A percentile compares a stretch with the other conserved stretches of the same genome.
Evolutionary conservation across 768 basidiomycete species (phyloP).

Genomic region (Suillus hirtellus): DNA sequence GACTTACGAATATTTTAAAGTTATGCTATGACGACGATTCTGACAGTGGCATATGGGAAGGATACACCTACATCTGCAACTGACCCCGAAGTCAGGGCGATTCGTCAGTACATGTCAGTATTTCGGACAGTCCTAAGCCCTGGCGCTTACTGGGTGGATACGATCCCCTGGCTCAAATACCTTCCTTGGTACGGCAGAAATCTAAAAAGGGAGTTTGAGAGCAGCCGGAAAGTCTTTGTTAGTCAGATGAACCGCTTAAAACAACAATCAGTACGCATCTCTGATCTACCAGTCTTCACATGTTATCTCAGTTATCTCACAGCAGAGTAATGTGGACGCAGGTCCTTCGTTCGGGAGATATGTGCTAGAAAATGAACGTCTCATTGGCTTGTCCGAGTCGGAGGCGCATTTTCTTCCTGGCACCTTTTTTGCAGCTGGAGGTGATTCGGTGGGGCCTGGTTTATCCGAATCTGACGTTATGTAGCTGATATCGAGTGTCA

Average conservation of each 20-base stretch:
- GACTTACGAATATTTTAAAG: not conserved
- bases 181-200: not conserved
- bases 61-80: not conserved
- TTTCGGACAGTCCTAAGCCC: not conserved
- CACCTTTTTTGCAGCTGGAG: not conserved
- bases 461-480: not conserved
- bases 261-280: not conserved
- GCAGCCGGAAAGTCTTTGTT: not conserved
- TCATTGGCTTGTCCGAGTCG: not conserved
- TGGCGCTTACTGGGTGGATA: not conserved
- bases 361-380: not conserved
- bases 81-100: not conserved
- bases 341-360: not conserved
- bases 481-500: not conserved
- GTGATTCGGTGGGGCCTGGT: not conserved
- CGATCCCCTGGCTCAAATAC: not conserved
- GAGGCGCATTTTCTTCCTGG: not conserved
- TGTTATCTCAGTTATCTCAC: not conserved
- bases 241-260: not conserved
- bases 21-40: constrained; percentile 6
- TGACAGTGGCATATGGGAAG: constrained; percentile 3
- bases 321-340: not conserved
- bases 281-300: not conserved
- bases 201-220: not conserved
- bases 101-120: not conserved